These are phyloP conservation scores for Sporothrix humicola DNA, from an alignment of 2,329 filamentous ascomycete species.

Conservation along the genomic window DNA sequence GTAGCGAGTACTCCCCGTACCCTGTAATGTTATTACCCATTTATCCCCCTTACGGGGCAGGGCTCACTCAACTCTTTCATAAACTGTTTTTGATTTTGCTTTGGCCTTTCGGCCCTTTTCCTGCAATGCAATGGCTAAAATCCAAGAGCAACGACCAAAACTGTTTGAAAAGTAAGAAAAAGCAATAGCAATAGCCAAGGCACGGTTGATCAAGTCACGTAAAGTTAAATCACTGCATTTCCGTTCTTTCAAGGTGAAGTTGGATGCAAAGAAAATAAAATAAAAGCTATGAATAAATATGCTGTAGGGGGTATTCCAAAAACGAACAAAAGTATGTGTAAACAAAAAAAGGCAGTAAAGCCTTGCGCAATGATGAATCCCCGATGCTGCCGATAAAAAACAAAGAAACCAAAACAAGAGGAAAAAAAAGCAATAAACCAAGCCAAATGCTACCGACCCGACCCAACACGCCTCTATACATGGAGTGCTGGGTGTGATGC, in stretches of 20 bases:
- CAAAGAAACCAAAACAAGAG: slow-evolving; percentile 9
- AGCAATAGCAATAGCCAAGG: not conserved
- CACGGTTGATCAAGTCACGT: not conserved
- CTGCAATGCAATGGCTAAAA: slow-evolving; percentile 20
- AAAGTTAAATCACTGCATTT: not conserved
- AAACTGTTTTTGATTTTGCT: no score
- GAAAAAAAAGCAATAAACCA: not conserved
- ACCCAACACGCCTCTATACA: slow-evolving; percentile 30
- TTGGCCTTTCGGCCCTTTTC: slow-evolving; percentile 9
- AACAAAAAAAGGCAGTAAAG: not conserved
- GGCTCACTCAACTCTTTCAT: no score
- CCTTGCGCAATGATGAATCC: not conserved
- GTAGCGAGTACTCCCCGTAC: no score
- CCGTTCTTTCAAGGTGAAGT: not conserved
- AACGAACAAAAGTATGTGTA: slow-evolving; percentile 13
- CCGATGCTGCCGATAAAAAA: not conserved
- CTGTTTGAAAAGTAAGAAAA: not conserved
- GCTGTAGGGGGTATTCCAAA: slow-evolving; percentile 34
- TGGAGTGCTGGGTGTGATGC: slow-evolving; percentile 28
- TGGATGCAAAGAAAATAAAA: slow-evolving; percentile 9
- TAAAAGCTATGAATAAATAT: slow-evolving; percentile 17
- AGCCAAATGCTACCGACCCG: not conserved
- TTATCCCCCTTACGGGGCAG: no score
- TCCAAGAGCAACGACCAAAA: not conserved
- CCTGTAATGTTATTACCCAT: no score